phyloP scores from a whole-genome alignment of 1,139 yeast species.

The Candida freyschussii region DNA sequence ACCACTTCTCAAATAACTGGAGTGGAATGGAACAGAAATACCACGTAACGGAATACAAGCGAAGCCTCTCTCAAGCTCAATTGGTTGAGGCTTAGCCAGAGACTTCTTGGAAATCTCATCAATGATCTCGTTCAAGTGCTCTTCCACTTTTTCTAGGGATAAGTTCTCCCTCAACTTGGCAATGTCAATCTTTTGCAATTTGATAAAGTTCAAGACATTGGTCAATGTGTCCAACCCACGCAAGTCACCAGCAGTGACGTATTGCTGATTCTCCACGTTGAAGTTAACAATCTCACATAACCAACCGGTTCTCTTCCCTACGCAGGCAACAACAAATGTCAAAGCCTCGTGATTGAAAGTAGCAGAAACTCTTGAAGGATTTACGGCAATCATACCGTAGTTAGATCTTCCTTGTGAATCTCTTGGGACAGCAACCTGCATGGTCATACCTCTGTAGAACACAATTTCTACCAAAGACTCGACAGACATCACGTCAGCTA shows the following conservation, averaged over 20 bases:
- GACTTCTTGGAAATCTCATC: conserved; percentile 80
- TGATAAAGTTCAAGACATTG: conserved; percentile 87
- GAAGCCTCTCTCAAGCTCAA: conserved; percentile 94
- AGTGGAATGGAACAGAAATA: conserved; percentile 98
- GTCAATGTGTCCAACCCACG: conserved; percentile 91
- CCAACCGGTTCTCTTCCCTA: conserved; percentile 81
- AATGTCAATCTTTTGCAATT: conserved; percentile 90
- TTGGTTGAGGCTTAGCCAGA: conserved; percentile 87
- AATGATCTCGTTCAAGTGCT: conserved; percentile 81
- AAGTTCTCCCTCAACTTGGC: conserved; percentile 78
- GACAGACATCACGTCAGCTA: conserved; percentile 98
- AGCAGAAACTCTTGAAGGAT: conserved; percentile 87
- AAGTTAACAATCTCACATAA: conserved; percentile 95
- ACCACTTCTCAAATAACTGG: conserved; percentile 94
- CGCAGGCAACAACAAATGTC: conserved; percentile 90
- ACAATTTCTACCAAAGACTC: conserved; percentile 97
- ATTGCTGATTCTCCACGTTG: conserved; percentile 97
- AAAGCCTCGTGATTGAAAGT: conserved; percentile 92
- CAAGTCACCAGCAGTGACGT: conserved; percentile 97
- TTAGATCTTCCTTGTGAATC: conserved; percentile 93
- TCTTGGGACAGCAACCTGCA: conserved; percentile 99
- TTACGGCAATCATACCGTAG: conserved; percentile 98
- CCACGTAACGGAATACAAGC: conserved; percentile 98
- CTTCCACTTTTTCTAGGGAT: conserved; percentile 82
- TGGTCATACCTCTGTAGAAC: conserved; percentile 99